These are phyloP conservation scores for Emergomyces africanus DNA, from an alignment of 2,329 filamentous ascomycete genomes.

Conservation along the genomic window DNA sequence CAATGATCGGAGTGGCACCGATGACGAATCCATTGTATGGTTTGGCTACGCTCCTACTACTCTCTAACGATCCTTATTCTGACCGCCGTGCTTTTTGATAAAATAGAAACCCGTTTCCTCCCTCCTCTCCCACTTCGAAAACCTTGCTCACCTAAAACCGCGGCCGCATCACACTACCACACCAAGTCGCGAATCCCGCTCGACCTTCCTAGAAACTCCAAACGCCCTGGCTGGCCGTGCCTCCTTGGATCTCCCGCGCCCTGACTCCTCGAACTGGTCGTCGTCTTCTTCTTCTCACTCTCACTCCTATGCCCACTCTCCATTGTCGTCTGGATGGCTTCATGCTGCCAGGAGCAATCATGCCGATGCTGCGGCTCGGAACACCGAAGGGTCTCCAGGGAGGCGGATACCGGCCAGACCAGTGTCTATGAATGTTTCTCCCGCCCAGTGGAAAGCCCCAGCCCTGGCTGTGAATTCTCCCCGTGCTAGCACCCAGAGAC, in stretches of 20 bases:
- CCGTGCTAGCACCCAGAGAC: constrained; percentile 24
- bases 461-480: constrained; percentile 33
- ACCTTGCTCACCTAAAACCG: constrained; percentile 24
- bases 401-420: constrained; percentile 47
- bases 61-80: constrained; percentile 4
- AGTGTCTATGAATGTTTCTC: constrained; percentile 32
- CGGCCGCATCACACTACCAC: constrained; percentile 1
- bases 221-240: constrained; percentile 21
- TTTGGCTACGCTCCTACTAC: constrained; percentile 4
- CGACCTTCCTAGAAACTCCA: constrained; percentile 19
- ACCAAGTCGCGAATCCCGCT: constrained; percentile 14
- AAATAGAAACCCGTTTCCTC: constrained; percentile 37
- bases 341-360: constrained; percentile 11
- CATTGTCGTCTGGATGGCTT: constrained; percentile 2
- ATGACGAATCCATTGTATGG: constrained; percentile 27
- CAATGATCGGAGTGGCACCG: constrained; percentile 23
- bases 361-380: not conserved
- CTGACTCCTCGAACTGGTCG: constrained; percentile 27
- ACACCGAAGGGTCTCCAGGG: constrained; percentile 34
- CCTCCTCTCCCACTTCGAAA: constrained; percentile 37
- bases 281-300: not conserved
- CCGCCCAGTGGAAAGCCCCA: constrained; percentile 30
- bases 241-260: constrained; percentile 32
- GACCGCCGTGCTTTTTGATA: constrained; percentile 7
- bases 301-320: not conserved